Conservation (phyloP, 345 rosid genomes). For the Clarkia xantiana region DNA sequence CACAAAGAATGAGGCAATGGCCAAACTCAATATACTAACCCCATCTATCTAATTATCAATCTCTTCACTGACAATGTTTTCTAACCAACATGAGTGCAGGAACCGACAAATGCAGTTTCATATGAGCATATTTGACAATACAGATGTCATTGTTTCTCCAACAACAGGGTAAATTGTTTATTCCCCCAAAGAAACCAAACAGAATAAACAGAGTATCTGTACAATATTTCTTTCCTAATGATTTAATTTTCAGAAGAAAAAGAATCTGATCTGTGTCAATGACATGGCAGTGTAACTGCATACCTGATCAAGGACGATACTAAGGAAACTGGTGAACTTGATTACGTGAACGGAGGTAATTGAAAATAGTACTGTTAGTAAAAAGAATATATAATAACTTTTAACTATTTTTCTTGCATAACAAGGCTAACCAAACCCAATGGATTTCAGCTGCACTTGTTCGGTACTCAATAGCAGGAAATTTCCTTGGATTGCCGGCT, state of each 20-base stretch:
- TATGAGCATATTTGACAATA: constrained; percentile 27
- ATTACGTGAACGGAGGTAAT: constrained; percentile 64
- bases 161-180: constrained; percentile 47
- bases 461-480: constrained; percentile 63
- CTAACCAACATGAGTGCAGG: constrained; percentile 19
- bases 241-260: no score
- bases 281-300: constrained; percentile 45
- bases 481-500: constrained; percentile 65
- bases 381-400: background rate
- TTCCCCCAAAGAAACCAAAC: background rate
- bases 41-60: background rate
- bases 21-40: background rate
- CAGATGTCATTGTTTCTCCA: constrained; percentile 56
- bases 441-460: constrained; percentile 48
- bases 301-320: constrained; percentile 36
- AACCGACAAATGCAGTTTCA: constrained; percentile 46
- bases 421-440: no score
- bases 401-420: background rate
- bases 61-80: background rate
- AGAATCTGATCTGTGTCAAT: background rate
- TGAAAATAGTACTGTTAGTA: background rate
- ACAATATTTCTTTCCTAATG: no score
- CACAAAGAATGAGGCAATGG: constrained; percentile 45
- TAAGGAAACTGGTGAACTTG: constrained; percentile 48
- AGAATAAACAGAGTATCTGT: background rate